Evolutionary conservation across 148 eudicot genomes (phyloP).

Genomic region (Cornus controversa): DNA sequence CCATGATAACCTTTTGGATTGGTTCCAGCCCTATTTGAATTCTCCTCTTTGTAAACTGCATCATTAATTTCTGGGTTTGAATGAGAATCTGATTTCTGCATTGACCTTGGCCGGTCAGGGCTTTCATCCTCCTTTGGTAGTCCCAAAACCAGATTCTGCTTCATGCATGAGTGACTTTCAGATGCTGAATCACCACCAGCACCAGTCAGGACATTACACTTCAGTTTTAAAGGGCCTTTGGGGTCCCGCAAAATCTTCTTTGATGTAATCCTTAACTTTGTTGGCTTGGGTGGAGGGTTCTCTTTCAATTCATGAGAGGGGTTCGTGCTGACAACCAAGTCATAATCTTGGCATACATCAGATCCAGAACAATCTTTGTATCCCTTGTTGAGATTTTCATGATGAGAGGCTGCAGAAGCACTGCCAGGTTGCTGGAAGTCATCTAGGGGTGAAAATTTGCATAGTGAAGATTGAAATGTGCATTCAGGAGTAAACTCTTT

Average conservation of each 20-base stretch:
- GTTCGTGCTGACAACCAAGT: slow-evolving; percentile 11
- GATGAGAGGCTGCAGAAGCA: slow-evolving; percentile 13
- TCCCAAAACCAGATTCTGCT: slow-evolving; percentile 2
- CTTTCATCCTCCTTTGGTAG: not conserved
- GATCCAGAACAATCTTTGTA: slow-evolving; percentile 3
- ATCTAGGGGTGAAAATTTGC: not conserved
- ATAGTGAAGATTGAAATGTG: slow-evolving; percentile 13
- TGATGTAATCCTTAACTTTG: slow-evolving; percentile 60
- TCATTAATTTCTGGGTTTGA: slow-evolving; percentile 6
- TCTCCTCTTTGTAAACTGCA: slow-evolving; percentile 5
- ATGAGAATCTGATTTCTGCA: slow-evolving; percentile 4
- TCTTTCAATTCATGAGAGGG: slow-evolving; percentile 32
- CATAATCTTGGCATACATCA: slow-evolving; percentile 16
- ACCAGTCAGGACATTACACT: slow-evolving; percentile 15
- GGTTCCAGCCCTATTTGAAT: slow-evolving; percentile 17
- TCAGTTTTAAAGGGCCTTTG: slow-evolving; percentile 28
- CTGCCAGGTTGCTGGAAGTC: not conserved
- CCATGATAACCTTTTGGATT: slow-evolving; percentile 24
- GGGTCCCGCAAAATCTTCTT: slow-evolving; percentile 31
- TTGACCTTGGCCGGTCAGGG: slow-evolving; percentile 4
- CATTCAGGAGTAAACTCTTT: slow-evolving; percentile 8
- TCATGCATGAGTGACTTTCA: slow-evolving; percentile 1
- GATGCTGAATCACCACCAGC: slow-evolving; percentile 27
- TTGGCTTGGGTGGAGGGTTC: slow-evolving; percentile 34
- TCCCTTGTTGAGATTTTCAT: slow-evolving; percentile 11